These are phyloP conservation scores for Pinus tabuliformis DNA, from an alignment of 75 land plant genomes.

Conservation along the genomic window DNA sequence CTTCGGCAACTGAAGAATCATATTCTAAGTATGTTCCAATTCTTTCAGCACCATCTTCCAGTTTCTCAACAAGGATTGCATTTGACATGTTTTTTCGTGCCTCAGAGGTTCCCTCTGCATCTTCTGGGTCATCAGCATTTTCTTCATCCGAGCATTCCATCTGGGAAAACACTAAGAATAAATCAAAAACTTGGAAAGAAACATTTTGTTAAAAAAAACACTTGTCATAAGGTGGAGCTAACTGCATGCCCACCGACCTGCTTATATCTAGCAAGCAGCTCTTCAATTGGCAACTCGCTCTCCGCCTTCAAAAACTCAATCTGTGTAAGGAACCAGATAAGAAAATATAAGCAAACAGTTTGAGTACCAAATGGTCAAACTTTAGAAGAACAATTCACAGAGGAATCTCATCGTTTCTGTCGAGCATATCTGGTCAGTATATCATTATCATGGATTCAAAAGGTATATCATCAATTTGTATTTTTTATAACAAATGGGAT, in stretches of 20 bases:
- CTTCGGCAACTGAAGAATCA: constrained; percentile 20
- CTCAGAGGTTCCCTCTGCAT: constrained; percentile 12
- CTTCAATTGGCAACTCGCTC: constrained; percentile 83
- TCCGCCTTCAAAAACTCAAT: constrained; percentile 66
- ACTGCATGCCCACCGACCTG: constrained; percentile 41
- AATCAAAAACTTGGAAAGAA: neutral
- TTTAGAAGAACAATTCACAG: neutral
- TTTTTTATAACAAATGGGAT: no score
- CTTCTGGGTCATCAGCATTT: constrained; percentile 13
- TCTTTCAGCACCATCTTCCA: neutral
- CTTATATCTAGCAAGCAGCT: constrained; percentile 72
- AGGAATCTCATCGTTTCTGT: neutral
- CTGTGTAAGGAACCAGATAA: constrained; percentile 28
- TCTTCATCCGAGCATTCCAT: constrained; percentile 13
- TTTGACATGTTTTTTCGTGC: constrained; percentile 10
- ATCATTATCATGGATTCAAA: neutral
- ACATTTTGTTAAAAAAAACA: neutral
- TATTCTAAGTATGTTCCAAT: neutral
- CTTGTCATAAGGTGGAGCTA: neutral
- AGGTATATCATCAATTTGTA: neutral
- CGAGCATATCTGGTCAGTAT: neutral
- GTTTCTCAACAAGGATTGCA: neutral
- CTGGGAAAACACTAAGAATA: neutral
- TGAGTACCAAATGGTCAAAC: neutral
- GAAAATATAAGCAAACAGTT: neutral